Evolutionary conservation across 257 asterid genomes (phyloP).

Genomic region (Buddleja alternifolia): DNA sequence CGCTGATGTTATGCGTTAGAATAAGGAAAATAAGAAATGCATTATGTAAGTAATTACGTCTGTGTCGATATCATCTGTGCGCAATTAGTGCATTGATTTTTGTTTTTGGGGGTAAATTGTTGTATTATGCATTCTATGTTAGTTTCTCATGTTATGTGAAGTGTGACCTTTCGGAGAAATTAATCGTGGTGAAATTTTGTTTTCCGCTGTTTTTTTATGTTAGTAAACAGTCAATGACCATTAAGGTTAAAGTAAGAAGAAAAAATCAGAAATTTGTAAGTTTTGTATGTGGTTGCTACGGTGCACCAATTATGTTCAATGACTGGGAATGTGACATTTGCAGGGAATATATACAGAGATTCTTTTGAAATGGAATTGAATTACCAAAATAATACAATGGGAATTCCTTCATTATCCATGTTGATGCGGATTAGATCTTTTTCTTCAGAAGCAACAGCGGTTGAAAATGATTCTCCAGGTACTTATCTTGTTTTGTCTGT

Average conservation of each 20-base stretch:
- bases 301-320: no score
- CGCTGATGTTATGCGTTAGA: background rate
- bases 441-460: slow-evolving; percentile 49
- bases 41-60: no score
- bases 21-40: background rate
- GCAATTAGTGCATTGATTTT: background rate
- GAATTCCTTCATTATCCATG: slow-evolving; percentile 26
- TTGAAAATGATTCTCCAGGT: slow-evolving; percentile 59
- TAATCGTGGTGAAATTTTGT: background rate
- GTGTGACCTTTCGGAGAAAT: background rate
- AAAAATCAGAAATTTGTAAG: no score
- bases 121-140: background rate
- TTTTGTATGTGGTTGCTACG: no score
- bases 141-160: background rate
- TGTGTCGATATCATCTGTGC: background rate
- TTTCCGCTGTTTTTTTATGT: background rate
- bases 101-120: no score
- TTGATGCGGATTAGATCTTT: slow-evolving; percentile 40
- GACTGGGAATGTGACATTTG: slow-evolving; percentile 20
- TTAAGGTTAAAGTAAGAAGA: no score
- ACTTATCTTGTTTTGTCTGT: slow-evolving; percentile 16
- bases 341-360: slow-evolving; percentile 43
- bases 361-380: slow-evolving; percentile 25
- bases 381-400: slow-evolving; percentile 20
- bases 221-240: background rate